Conservation (phyloP, 176 grass and related monocot species). For the Lolium rigidum region DNA sequence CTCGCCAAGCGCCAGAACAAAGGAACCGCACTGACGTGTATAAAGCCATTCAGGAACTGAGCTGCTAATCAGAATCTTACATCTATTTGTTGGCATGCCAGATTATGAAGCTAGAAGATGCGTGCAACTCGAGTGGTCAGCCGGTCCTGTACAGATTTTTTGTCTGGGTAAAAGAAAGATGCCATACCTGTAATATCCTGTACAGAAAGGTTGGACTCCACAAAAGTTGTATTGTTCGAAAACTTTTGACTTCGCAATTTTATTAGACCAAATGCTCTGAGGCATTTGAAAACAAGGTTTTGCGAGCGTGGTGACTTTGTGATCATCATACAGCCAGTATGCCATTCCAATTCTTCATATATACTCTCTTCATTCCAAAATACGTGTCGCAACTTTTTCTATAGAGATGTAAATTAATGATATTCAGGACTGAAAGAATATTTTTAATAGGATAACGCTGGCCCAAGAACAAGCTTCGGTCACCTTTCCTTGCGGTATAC, state of each 20-base stretch:
- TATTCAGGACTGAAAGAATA: not conserved
- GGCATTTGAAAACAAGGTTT: not conserved
- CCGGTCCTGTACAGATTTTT: not conserved
- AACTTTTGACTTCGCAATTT: not conserved
- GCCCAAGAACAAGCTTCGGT: too few relatives aligned
- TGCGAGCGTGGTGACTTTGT: not conserved
- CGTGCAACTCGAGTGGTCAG: not conserved
- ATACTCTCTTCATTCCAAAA: too few relatives aligned
- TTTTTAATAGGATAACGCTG: too few relatives aligned
- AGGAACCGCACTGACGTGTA: slow-evolving; percentile 20
- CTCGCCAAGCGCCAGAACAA: not conserved
- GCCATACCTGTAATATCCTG: not conserved
- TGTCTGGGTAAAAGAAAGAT: not conserved
- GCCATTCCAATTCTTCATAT: too few relatives aligned
- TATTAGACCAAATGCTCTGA: not conserved
- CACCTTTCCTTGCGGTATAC: too few relatives aligned
- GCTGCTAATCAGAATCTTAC: slow-evolving; percentile 7
- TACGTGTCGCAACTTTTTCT: too few relatives aligned
- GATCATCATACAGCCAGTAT: not conserved
- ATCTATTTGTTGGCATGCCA: slow-evolving; percentile 12
- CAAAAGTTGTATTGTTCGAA: not conserved
- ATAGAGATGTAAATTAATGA: too few relatives aligned
- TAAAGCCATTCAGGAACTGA: not conserved
- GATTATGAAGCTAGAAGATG: slow-evolving; percentile 10
- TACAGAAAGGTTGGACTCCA: slow-evolving; percentile 1